Evolutionary conservation across 2,329 filamentous ascomycete genomes (phyloP).

Genomic region (Gaeumannomyces tritici): DNA sequence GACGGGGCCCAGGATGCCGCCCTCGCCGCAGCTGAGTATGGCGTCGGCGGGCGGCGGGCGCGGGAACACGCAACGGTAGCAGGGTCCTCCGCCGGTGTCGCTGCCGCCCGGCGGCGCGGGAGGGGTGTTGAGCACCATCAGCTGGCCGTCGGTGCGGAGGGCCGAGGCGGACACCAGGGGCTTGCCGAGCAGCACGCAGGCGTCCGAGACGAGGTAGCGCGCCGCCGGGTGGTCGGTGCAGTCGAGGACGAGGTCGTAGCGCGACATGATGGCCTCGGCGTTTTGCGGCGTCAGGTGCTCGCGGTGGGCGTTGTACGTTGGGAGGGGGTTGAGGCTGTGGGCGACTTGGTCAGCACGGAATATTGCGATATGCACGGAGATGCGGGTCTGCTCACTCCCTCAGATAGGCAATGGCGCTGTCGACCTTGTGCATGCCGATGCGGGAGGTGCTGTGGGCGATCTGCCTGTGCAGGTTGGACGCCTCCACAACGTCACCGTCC

Average conservation of each 20-base stretch:
- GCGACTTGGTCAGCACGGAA: neutral
- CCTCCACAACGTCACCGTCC: conserved; percentile 81
- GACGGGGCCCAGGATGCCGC: conserved; percentile 83
- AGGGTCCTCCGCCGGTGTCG: conserved; percentile 56
- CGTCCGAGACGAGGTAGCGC: conserved; percentile 86
- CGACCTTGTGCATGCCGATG: conserved; percentile 70
- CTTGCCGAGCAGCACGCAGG: conserved; percentile 69
- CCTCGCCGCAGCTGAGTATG: conserved; percentile 82
- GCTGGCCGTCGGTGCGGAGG: conserved; percentile 78
- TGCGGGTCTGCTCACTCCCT: conserved; percentile 10
- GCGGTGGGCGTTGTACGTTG: conserved; percentile 53
- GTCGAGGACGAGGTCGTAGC: conserved; percentile 81
- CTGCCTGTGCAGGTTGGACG: conserved; percentile 88
- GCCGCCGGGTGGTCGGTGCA: conserved; percentile 91
- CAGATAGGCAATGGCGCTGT: conserved; percentile 59
- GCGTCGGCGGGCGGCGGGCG: conserved; percentile 75
- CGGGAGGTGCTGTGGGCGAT: conserved; percentile 65
- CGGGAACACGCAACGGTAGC: conserved; percentile 90
- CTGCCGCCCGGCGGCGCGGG: conserved; percentile 46
- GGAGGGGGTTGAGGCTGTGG: conserved; percentile 61
- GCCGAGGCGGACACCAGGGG: conserved; percentile 85
- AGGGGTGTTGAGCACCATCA: conserved; percentile 80
- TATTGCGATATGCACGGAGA: neutral
- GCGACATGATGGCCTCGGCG: conserved; percentile 53
- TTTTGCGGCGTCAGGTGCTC: conserved; percentile 60